These are phyloP conservation scores for Sporothrix globosa DNA, from an alignment of 2,329 filamentous ascomycete species.

Conservation along the genomic window DNA sequence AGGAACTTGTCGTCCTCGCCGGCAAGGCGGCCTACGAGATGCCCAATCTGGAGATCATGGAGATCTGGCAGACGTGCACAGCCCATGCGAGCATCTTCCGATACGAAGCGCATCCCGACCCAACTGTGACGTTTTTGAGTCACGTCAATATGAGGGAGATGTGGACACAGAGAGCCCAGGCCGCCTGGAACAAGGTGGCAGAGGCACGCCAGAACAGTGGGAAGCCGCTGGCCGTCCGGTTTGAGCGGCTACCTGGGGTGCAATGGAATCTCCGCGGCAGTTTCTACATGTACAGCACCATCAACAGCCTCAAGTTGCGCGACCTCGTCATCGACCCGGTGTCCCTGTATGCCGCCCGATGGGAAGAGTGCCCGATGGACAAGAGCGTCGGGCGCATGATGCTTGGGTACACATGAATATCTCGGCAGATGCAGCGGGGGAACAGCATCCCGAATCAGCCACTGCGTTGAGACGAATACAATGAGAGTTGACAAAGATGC, in stretches of 20 bases:
- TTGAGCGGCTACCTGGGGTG: background rate
- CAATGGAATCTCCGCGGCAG: background rate
- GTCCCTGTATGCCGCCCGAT: background rate
- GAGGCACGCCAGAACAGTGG: no score
- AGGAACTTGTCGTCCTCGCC: background rate
- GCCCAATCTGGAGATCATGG: constrained; percentile 4
- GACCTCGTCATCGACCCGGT: constrained; percentile 12
- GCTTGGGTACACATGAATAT: no score
- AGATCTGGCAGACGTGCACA: constrained; percentile 16
- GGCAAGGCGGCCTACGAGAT: background rate
- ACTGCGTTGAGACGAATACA: no score
- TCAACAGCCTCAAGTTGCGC: background rate
- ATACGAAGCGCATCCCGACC: background rate
- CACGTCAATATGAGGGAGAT: background rate
- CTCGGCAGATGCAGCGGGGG: no score
- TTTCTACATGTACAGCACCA: background rate
- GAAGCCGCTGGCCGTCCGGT: background rate
- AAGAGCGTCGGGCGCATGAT: no score
- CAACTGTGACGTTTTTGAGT: constrained; percentile 7
- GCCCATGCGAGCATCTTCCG: constrained; percentile 1
- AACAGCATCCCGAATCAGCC: no score
- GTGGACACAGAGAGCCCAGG: background rate
- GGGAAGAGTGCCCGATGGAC: background rate
- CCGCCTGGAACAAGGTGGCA: background rate
- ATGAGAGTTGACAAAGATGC: no score